Percentiles rank a stretch among this genome's conserved stretches.
Conservation (phyloP, 495 filamentous ascomycete genomes). For the Penicillium paxilli region DNA sequence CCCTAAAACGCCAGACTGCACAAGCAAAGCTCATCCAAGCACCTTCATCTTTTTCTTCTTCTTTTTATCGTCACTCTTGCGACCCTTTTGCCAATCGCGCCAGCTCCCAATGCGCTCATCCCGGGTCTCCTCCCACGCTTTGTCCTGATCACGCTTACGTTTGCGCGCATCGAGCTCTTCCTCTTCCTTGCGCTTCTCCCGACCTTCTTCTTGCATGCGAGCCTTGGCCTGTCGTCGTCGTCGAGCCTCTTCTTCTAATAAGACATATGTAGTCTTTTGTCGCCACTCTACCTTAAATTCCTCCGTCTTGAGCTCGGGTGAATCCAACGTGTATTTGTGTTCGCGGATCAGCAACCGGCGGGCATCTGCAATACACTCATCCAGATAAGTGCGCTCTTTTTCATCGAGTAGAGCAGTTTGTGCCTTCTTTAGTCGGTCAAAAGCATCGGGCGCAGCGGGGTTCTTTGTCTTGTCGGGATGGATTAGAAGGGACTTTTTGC, state of each 20-base stretch:
- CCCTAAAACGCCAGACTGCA: not conserved
- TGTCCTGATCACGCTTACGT: conserved; percentile 87
- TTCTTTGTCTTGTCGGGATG: conserved; percentile 98
- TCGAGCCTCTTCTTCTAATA: conserved; percentile 90
- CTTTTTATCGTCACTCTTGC: conserved; percentile 51
- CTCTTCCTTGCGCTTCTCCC: conserved; percentile 83
- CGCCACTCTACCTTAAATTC: conserved; percentile 84
- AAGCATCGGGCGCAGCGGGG: conserved; percentile 87
- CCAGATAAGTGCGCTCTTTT: conserved; percentile 79
- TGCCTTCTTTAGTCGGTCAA: conserved; percentile 95
- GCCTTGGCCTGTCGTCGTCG: conserved; percentile 85
- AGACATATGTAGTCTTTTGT: conserved; percentile 85
- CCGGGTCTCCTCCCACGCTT: conserved; percentile 89
- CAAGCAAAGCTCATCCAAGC: conserved; percentile 45
- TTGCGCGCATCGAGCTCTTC: conserved; percentile 86
- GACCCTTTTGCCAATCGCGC: conserved; percentile 83
- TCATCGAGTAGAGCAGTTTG: conserved; percentile 90
- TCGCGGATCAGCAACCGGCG: conserved; percentile 92
- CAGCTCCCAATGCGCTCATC: conserved; percentile 92
- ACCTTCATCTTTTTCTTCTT: conserved; percentile 93
- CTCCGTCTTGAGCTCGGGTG: conserved; percentile 72
- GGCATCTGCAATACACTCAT: conserved; percentile 94
- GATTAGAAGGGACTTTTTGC: conserved; percentile 95
- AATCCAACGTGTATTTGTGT: conserved; percentile 88
- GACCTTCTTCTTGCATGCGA: conserved; percentile 93